Evolutionary conservation across 202 grass and related monocot species (phyloP).

Genomic region (Setaria viridis): DNA sequence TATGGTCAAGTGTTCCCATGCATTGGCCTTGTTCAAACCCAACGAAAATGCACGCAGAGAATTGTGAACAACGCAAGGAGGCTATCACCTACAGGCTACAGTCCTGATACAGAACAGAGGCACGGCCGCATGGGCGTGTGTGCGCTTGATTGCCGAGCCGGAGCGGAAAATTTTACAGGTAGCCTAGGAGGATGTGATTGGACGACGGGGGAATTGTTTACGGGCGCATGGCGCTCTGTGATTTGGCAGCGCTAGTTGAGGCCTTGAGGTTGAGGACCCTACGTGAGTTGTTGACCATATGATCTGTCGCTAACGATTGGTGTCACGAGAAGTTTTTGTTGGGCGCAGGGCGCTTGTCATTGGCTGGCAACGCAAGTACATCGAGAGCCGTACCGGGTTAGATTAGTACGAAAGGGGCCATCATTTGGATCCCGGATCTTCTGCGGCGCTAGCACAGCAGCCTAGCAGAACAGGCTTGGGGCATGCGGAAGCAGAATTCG

Average conservation of each 20-base stretch:
- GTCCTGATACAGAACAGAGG: neutral
- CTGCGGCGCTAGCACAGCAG: neutral
- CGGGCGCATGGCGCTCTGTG: neutral
- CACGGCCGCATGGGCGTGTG: neutral
- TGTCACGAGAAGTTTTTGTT: neutral
- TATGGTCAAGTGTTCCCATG: neutral
- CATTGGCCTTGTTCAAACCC: slow-evolving; percentile 3
- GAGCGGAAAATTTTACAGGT: neutral
- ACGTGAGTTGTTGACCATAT: slow-evolving; percentile 7
- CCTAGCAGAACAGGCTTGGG: neutral
- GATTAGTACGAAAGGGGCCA: neutral
- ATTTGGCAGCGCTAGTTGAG: neutral
- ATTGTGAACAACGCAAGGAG: neutral
- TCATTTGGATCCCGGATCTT: slow-evolving; percentile 37
- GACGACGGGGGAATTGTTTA: slow-evolving; percentile 10
- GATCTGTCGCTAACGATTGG: slow-evolving; percentile 43
- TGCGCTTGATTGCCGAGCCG: neutral
- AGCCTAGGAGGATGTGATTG: slow-evolving; percentile 30
- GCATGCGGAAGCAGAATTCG: no score
- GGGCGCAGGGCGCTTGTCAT: slow-evolving; percentile 13
- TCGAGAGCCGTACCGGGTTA: slow-evolving; percentile 21
- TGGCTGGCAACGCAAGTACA: slow-evolving; percentile 55
- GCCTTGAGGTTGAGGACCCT: neutral
- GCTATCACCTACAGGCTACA: no score
- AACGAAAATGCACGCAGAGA: neutral